Percentiles rank a stretch among this genome's conserved stretches.
Evolutionary conservation across 352 stramenopile species (phyloP).

Genomic region (Pythium phragmitis): DNA sequence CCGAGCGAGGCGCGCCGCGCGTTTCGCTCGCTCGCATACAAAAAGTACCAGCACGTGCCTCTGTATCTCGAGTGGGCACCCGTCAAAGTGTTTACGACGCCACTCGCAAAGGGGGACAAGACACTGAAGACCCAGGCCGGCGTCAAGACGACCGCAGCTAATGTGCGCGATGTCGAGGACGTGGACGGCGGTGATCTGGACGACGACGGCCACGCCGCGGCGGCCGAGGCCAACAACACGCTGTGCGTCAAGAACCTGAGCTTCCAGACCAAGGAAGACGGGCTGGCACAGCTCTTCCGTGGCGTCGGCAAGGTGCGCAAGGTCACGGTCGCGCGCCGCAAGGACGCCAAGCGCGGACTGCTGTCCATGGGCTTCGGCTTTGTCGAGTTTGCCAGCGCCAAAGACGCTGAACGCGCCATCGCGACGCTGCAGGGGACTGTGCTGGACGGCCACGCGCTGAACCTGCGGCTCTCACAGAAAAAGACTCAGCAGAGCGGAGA

Average conservation of each 20-base stretch:
- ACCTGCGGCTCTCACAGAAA: slow-evolving; percentile 94
- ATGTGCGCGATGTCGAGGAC: slow-evolving; percentile 52
- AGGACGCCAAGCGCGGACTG: slow-evolving; percentile 76
- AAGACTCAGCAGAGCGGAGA: slow-evolving; percentile 24
- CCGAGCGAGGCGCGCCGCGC: slow-evolving; percentile 94
- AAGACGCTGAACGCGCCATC: slow-evolving; percentile 85
- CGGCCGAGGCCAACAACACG: slow-evolving; percentile 72
- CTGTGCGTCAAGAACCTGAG: slow-evolving; percentile 99
- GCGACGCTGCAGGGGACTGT: slow-evolving; percentile 76
- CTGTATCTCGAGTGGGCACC: slow-evolving; percentile 99
- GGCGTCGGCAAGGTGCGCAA: slow-evolving; percentile 76
- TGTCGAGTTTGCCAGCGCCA: slow-evolving; percentile 94
- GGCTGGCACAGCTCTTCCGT: slow-evolving; percentile 74
- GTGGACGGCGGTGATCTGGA: slow-evolving; percentile 44
- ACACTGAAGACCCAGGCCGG: slow-evolving; percentile 20
- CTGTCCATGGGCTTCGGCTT: slow-evolving; percentile 99
- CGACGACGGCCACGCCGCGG: slow-evolving; percentile 18
- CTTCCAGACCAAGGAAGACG: slow-evolving; percentile 93
- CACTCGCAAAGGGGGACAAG: slow-evolving; percentile 14
- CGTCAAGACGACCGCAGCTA: slow-evolving; percentile 49
- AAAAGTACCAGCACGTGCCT: slow-evolving; percentile 97
- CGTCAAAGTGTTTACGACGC: slow-evolving; percentile 71
- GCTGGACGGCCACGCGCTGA: slow-evolving; percentile 94
- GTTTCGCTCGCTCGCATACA: slow-evolving; percentile 97
- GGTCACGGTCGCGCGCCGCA: slow-evolving; percentile 84